phyloP scores from a whole-genome alignment of 2,329 filamentous ascomycete species.

The Monosporascus sp. region DNA sequence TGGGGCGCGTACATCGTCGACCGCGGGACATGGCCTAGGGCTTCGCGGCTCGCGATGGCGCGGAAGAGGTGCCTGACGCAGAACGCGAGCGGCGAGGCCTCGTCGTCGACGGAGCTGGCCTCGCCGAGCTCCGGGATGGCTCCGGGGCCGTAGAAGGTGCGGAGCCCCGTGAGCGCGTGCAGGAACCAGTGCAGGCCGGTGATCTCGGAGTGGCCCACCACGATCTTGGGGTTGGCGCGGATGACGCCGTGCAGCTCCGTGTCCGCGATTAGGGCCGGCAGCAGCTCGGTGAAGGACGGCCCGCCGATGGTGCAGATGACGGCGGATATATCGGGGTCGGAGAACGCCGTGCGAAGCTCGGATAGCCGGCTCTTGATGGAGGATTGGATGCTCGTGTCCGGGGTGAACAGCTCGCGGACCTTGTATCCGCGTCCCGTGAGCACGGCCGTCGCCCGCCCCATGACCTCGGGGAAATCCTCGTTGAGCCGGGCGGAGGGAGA shows the following conservation, averaged over 20 bases:
- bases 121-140: conserved; percentile 34
- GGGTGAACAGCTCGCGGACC: conserved; percentile 27
- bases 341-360: conserved; percentile 33
- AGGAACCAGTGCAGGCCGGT: conserved; percentile 37
- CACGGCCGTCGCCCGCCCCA: conserved; percentile 24
- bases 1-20: conserved; percentile 25
- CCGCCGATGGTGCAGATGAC: conserved; percentile 36
- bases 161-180: conserved; percentile 29
- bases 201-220: conserved; percentile 38
- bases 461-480: conserved; percentile 18
- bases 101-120: conserved; percentile 12
- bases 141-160: conserved; percentile 38
- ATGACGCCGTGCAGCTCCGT: conserved; percentile 27
- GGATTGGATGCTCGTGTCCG: conserved; percentile 24
- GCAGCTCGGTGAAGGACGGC: conserved; percentile 32
- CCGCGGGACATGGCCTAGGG: conserved; percentile 27
- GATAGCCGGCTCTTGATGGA: conserved; percentile 29
- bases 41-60: conserved; percentile 18
- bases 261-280: conserved; percentile 32
- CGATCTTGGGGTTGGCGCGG: conserved; percentile 32
- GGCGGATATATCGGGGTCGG: conserved; percentile 28
- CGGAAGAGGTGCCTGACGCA: conserved; percentile 26
- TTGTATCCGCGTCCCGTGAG: conserved; percentile 28
- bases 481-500: conserved; percentile 35
- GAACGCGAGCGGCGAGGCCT: conserved; percentile 24